phyloP scores from a whole-genome alignment of 2,329 filamentous ascomycete species.

The Lomentospora prolificans region DNA sequence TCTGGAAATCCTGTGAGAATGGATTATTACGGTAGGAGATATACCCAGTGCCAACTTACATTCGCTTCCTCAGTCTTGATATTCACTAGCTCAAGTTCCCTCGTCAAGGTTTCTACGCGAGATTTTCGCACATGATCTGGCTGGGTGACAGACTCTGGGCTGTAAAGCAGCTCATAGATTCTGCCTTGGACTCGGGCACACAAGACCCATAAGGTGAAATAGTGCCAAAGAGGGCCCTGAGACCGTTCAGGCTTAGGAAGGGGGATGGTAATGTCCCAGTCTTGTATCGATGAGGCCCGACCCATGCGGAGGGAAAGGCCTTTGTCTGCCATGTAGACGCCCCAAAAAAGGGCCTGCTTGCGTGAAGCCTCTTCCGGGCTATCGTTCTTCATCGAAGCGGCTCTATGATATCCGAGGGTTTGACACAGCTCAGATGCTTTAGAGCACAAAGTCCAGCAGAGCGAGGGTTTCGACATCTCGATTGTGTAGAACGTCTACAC shows the following conservation, averaged over 20 bases:
- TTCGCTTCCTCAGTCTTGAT: conserved; percentile 15
- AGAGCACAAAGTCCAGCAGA: conserved; percentile 20
- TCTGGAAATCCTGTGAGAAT: background rate
- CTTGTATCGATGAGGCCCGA: conserved; percentile 40
- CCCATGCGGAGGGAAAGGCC: conserved; percentile 45
- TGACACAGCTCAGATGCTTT: conserved; percentile 23
- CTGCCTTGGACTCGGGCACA: conserved; percentile 45
- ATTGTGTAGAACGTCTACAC: conserved; percentile 20
- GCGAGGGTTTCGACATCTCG: conserved; percentile 22
- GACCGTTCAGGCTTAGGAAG: conserved; percentile 23
- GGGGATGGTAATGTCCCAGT: conserved; percentile 50
- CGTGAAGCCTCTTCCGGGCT: conserved; percentile 19
- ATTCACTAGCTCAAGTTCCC: conserved; percentile 22
- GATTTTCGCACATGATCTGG: conserved; percentile 21
- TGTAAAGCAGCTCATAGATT: conserved; percentile 46
- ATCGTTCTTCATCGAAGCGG: conserved; percentile 27
- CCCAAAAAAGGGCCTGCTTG: conserved; percentile 40
- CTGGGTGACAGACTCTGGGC: conserved; percentile 27
- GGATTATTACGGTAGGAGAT: background rate
- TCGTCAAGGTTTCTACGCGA: conserved; percentile 21
- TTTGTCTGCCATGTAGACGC: conserved; percentile 45
- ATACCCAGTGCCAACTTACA: conserved; percentile 5
- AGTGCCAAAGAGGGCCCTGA: conserved; percentile 18
- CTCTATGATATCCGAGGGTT: conserved; percentile 20
- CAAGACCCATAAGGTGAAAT: conserved; percentile 37